These are phyloP conservation scores for Tremellales sp. DNA, from an alignment of 1,284 basidiomycete species.

Conservation along the genomic window DNA sequence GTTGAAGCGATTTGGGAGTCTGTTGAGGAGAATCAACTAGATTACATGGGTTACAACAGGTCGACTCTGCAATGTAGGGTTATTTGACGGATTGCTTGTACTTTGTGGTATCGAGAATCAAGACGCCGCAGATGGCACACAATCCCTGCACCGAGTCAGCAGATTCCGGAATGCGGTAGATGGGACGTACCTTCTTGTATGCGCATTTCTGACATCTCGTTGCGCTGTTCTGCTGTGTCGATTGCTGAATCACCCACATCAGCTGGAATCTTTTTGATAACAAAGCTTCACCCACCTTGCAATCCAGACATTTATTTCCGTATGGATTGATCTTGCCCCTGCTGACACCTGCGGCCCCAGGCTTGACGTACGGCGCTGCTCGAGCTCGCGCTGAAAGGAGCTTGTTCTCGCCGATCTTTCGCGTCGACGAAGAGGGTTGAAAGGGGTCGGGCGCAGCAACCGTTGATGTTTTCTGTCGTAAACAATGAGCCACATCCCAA, in stretches of 20 bases:
- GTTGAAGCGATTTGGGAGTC: slow-evolving; percentile 34
- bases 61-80: too few species aligned
- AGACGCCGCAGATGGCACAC: slow-evolving; percentile 47
- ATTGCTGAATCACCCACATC: slow-evolving; percentile 23
- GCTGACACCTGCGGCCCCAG: slow-evolving; percentile 18
- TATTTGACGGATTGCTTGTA: slow-evolving; percentile 44
- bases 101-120: slow-evolving; percentile 43
- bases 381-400: slow-evolving; percentile 39
- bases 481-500: neutral
- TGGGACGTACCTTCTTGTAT: slow-evolving; percentile 45
- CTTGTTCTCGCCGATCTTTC: slow-evolving; percentile 50
- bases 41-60: slow-evolving; percentile 11
- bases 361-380: slow-evolving; percentile 39
- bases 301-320: slow-evolving; percentile 48
- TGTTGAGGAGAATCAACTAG: slow-evolving; percentile 19
- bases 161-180: neutral
- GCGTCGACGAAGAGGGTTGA: slow-evolving; percentile 43
- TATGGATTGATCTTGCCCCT: slow-evolving; percentile 40
- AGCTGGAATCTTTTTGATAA: neutral
- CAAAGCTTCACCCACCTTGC: slow-evolving; percentile 32
- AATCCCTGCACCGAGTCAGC: slow-evolving; percentile 24
- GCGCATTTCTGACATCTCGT: slow-evolving; percentile 49
- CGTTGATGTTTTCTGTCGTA: slow-evolving; percentile 42
- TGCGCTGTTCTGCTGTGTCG: slow-evolving; percentile 42
- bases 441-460: slow-evolving; percentile 44